Evolutionary conservation across 169 alveolate genomes (phyloP), one percentile per base, ranked within the genome.

Genomic region (Cytauxzoon felis): DNA sequence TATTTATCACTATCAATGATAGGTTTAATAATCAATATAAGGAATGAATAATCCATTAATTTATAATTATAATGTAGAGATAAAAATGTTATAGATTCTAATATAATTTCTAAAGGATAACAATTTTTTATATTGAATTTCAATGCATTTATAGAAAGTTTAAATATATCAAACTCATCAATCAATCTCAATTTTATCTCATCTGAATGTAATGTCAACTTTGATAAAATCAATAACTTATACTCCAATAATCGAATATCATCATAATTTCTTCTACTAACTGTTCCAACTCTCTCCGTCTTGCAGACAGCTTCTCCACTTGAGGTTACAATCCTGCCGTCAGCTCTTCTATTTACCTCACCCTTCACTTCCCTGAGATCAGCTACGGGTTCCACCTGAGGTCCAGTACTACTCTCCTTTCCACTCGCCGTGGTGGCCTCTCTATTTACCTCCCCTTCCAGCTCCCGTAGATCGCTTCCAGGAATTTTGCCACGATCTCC

Each of bases 41-140:
- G 45, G 40, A 59, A 59, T 19, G 64, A 38, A 9, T 51, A 48
- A 2, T 57, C 66, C 4, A 50, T 38, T 16, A 18, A 34, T 36
- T 76, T 76, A 23, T 61, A 52, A 36, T 76, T 63, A 32, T 19
- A 56, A 66, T 76, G 86, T 42, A 76, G 42, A n/a, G 65, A 59
- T 26, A 67, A 18, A 27, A 26, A 76, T 11, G 81, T 48, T 27
- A 67, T 11, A 3, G 71, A 36, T 53, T 76, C 73, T 18, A 76
- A 19, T 38, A 59, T 23, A 5, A 60, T 38, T 9, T 76, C 86
- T 9, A 21, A 38, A 7, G 45, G 65, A 11, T 27, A 48, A 0
- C 59, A 65, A 23, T 53, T 51, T 26, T 45, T 59, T 19, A 66
- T 8, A 21, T 18, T 24, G 24, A 13, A 16, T 9, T 47, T 42